A percentile compares a stretch with the other conserved stretches of the same genome.
Conservation (phyloP, 2,329 filamentous ascomycete genomes). For the Colletotrichum tropicale region DNA sequence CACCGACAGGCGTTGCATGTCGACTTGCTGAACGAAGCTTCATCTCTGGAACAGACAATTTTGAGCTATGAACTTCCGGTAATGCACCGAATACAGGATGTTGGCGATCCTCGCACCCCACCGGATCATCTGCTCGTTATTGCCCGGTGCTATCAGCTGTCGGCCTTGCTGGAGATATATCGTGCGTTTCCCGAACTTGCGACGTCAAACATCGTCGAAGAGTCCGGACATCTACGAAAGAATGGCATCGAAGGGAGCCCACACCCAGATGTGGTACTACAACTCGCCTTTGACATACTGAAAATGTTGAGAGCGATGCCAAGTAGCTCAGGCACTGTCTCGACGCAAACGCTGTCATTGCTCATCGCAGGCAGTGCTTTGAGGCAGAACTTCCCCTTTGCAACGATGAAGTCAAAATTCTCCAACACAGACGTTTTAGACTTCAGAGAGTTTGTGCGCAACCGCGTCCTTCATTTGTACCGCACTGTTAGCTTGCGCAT, state of each 20-base stretch:
- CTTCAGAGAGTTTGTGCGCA: background rate
- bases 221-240: background rate
- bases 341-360: background rate
- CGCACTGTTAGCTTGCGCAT: background rate
- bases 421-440: rapidly evolving
- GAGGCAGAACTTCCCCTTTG: rapidly evolving
- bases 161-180: background rate
- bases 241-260: rapidly evolving
- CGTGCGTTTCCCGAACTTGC: background rate
- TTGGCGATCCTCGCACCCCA: background rate
- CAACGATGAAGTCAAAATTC: rapidly evolving
- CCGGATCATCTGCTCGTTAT: background rate
- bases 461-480: background rate
- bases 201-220: background rate
- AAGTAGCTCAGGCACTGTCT: background rate
- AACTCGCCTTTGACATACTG: background rate
- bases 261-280: rapidly evolving
- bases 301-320: background rate
- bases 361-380: background rate
- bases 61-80: rapidly evolving
- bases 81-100: background rate
- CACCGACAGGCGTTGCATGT: background rate
- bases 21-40: background rate
- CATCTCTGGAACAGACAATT: background rate
- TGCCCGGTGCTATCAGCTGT: background rate